Evolutionary conservation across 179 eudicot species (phyloP), one percentile per base, ranked within the genome.

Genomic region (Beta macrorhiza): DNA sequence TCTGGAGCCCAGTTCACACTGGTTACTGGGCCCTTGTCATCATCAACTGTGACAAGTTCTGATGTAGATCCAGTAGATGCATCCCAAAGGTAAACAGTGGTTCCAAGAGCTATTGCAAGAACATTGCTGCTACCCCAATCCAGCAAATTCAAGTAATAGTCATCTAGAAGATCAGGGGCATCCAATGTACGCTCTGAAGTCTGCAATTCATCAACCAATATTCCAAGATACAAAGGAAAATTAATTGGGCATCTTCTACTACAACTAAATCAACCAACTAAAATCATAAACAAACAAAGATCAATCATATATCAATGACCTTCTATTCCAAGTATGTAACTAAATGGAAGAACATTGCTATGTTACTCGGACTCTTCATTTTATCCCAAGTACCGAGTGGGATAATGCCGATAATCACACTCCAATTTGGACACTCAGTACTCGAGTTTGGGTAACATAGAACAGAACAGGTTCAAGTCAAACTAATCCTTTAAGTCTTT

Each of bases 1-100:
- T 96, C 98, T 56, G 98, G 93, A 81, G 98, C 95, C 98, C 95
- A 91, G 80, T 86, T 91, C 42, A 93, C 90, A 78, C 97, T 93
- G 56, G 95, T 91, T 53, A 93, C 92, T 3, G 97, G 93, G 17
- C 98, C 90, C 44, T 74, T 78, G 32, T 88, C 89, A 52, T 88
- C 90, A 32, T 87, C 88, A 17, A 88, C 87, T 14, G 84, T 77
- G 9, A 86, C 87, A 6, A 86, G 86, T 79, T 86, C 90, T 29
- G 89, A 82, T 13, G 89, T 88, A 45, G 90, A 88, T 5, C 90
- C 90, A 61, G 59, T 81, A 75, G 90, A 80, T 20, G 89, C 90
- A 84, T 88, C 90, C 90, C 90, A 88, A 7, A 86, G 75, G 82
- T 88, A 88, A 3, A 88, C 90, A 7, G 89, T 84, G 78, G 71